Percentiles rank a stretch among this genome's conserved stretches.
phyloP scores from a whole-genome alignment of 768 basidiomycete species.

The Amanita rimosa region DNA sequence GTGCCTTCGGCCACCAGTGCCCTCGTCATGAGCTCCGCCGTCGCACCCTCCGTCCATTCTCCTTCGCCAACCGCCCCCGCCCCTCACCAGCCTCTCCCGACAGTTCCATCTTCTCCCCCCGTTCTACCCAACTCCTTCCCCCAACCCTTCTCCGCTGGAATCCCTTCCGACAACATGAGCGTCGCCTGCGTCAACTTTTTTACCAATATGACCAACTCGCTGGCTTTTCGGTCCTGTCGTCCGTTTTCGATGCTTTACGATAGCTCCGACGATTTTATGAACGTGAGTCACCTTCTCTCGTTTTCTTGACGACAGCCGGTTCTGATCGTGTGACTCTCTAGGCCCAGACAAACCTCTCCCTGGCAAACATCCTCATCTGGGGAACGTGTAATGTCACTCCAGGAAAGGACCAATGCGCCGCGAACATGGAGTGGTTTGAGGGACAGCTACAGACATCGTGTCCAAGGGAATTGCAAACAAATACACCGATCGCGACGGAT shows the following conservation, averaged over 20 bases:
- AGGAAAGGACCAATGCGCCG: conserved; percentile 37
- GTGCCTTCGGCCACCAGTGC: conserved; percentile 6
- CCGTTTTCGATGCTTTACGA: conserved; percentile 59
- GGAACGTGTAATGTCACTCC: conserved; percentile 65
- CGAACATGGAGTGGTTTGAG: conserved; percentile 61
- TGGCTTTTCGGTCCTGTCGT: conserved; percentile 61
- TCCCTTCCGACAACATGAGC: conserved; percentile 59
- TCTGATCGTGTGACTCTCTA: conserved; percentile 14
- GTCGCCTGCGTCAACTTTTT: conserved; percentile 60
- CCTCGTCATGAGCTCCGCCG: conserved; percentile 11
- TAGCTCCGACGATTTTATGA: conserved; percentile 40
- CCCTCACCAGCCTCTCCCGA: conserved; percentile 25
- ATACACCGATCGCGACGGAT: conserved; percentile 38
- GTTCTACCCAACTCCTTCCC: conserved; percentile 67
- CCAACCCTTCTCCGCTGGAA: conserved; percentile 55
- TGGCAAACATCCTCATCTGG: conserved; percentile 63
- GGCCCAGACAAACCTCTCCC: conserved; percentile 53
- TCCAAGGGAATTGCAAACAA: conserved; percentile 37
- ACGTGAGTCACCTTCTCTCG: conserved; percentile 26
- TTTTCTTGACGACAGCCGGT: not conserved
- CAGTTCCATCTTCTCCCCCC: conserved; percentile 39
- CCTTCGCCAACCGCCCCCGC: conserved; percentile 9
- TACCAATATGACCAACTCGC: conserved; percentile 54
- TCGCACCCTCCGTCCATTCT: conserved; percentile 10
- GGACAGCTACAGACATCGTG: conserved; percentile 38